These are phyloP conservation scores for Cyclocybe cylindracea DNA, from an alignment of 768 basidiomycete species.

Conservation along the genomic window DNA sequence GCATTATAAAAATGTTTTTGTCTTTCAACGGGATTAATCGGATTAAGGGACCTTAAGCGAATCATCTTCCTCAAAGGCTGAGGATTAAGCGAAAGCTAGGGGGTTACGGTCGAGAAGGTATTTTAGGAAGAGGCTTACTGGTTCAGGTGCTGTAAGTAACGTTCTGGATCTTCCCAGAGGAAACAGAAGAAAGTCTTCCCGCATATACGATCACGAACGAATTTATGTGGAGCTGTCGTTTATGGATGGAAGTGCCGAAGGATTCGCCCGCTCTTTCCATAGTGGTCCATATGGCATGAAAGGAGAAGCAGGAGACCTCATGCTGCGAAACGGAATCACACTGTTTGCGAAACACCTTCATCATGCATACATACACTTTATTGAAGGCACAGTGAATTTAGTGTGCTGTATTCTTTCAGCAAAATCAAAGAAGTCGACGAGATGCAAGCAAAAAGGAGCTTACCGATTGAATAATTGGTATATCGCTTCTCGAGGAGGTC, in stretches of 20 bases:
- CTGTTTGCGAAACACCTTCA: neutral
- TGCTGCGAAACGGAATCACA: slow-evolving; percentile 18
- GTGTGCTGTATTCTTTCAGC: slow-evolving; percentile 6
- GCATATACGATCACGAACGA: slow-evolving; percentile 24
- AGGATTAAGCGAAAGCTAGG: no score
- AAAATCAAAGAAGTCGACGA: neutral
- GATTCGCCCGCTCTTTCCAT: slow-evolving; percentile 39
- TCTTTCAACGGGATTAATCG: no score
- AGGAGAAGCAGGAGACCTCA: slow-evolving; percentile 38
- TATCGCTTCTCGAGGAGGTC: slow-evolving; percentile 25
- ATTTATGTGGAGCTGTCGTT: slow-evolving; percentile 20
- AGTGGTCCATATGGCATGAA: slow-evolving; percentile 36
- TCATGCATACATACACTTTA: slow-evolving; percentile 14
- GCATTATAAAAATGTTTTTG: no score
- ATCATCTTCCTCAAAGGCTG: no score
- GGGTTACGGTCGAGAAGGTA: neutral
- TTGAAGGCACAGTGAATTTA: slow-evolving; percentile 14
- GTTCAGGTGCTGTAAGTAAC: slow-evolving; percentile 31
- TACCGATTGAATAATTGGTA: slow-evolving; percentile 18
- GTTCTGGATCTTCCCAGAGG: slow-evolving; percentile 32
- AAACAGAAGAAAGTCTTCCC: slow-evolving; percentile 29
- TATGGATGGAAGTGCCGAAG: slow-evolving; percentile 40
- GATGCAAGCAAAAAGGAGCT: neutral
- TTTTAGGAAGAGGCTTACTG: slow-evolving; percentile 28
- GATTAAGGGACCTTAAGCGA: no score